Percentiles rank a stretch among this genome's conserved stretches.
Conservation (phyloP, 108 stramenopile genomes). For the Nitzschia inconspicua region DNA sequence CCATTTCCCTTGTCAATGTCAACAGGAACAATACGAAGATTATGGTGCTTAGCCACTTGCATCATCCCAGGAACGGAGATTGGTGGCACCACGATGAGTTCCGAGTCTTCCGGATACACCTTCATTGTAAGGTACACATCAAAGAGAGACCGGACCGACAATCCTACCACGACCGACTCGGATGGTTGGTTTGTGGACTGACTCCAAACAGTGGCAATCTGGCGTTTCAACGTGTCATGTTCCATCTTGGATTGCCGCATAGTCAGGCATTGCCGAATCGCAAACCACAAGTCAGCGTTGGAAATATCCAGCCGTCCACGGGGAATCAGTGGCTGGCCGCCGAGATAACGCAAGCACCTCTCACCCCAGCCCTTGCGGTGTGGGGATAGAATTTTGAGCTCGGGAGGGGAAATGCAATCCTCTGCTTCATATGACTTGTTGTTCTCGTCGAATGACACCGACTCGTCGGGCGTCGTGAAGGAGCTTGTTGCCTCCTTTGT, state of each 20-base stretch:
- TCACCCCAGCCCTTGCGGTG: background rate
- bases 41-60: slow-evolving; percentile 53
- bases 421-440: background rate
- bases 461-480: too few species aligned
- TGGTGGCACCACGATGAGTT: slow-evolving; percentile 70
- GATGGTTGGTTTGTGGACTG: background rate
- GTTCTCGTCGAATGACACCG: background rate
- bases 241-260: slow-evolving; percentile 1
- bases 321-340: slow-evolving; percentile 49
- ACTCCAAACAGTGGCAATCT: background rate
- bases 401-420: background rate
- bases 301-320: slow-evolving; percentile 74
- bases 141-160: slow-evolving; percentile 71
- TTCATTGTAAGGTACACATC: slow-evolving; percentile 65
- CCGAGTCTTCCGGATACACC: slow-evolving; percentile 51
- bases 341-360: slow-evolving; percentile 3
- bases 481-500: background rate
- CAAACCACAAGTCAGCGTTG: slow-evolving; percentile 46
- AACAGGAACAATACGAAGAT: slow-evolving; percentile 57
- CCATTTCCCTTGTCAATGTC: slow-evolving; percentile 33
- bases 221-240: background rate
- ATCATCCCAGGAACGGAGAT: slow-evolving; percentile 81
- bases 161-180: slow-evolving; percentile 51
- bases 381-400: background rate
- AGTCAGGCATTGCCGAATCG: slow-evolving; percentile 30